phyloP scores from a whole-genome alignment of 768 basidiomycete species.

The Phaeotremella skinneri region DNA sequence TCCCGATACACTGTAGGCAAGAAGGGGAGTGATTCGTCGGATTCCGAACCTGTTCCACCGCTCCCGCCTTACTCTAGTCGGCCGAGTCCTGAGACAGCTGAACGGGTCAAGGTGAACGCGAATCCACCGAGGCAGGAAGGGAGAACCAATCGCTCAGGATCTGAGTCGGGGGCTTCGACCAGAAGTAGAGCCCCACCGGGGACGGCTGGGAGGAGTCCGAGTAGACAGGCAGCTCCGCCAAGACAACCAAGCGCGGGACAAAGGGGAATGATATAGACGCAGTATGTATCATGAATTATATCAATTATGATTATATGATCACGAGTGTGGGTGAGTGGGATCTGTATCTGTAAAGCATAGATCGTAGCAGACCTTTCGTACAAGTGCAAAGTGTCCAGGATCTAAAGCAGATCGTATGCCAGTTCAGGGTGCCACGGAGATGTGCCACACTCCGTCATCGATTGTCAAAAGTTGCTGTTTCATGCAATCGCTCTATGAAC shows the following conservation, averaged over 20 bases:
- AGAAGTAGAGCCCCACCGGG: not conserved
- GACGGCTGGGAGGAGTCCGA: not conserved
- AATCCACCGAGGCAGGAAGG: not conserved
- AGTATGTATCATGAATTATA: not conserved
- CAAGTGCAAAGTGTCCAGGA: too few species aligned
- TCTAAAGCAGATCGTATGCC: too few species aligned
- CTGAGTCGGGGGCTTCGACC: not conserved
- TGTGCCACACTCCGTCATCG: too few species aligned
- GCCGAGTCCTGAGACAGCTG: not conserved
- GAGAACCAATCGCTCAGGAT: not conserved
- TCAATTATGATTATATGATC: too few species aligned
- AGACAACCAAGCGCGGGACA: not conserved
- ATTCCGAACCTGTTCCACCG: not conserved
- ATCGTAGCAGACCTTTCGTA: too few species aligned
- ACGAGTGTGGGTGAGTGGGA: too few species aligned
- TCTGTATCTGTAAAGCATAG: too few species aligned
- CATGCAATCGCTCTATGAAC: constrained; percentile 9
- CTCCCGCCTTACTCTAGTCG: not conserved
- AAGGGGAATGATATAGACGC: not conserved
- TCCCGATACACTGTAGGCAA: not conserved
- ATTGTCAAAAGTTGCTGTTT: too few species aligned
- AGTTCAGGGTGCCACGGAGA: too few species aligned
- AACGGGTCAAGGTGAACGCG: not conserved
- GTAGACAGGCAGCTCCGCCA: not conserved
- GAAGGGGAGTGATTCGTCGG: not conserved